Evolutionary conservation across 2,329 filamentous ascomycete species (phyloP).

Genomic region (Sporothrix mexicana): DNA sequence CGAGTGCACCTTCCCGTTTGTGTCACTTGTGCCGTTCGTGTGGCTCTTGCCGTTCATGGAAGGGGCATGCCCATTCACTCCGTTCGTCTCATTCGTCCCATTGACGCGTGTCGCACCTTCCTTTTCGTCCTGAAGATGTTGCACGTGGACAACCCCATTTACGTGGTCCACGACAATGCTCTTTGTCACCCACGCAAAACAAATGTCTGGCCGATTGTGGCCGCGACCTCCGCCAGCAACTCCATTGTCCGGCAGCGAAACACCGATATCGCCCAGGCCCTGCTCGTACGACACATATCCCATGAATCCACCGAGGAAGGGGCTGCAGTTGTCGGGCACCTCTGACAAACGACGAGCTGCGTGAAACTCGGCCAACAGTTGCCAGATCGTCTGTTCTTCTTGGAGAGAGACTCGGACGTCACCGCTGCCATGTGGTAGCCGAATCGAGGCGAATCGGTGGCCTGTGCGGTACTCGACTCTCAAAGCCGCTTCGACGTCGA

Average conservation of each 20-base stretch:
- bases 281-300: slow-evolving; percentile 87
- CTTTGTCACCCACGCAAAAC: slow-evolving; percentile 75
- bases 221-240: slow-evolving; percentile 35
- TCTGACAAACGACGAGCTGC: slow-evolving; percentile 33
- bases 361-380: slow-evolving; percentile 56
- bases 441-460: slow-evolving; percentile 48
- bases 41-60: neutral
- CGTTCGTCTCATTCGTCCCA: neutral
- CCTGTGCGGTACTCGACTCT: slow-evolving; percentile 64
- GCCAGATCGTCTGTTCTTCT: slow-evolving; percentile 52
- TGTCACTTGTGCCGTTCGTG: neutral
- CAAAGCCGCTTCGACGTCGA: slow-evolving; percentile 63
- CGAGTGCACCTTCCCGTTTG: slow-evolving; percentile 1
- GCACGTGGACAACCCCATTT: slow-evolving; percentile 66
- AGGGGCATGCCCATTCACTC: neutral
- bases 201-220: slow-evolving; percentile 69
- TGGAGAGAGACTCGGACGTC: slow-evolving; percentile 39
- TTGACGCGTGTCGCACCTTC: slow-evolving; percentile 31
- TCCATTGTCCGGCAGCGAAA: slow-evolving; percentile 46
- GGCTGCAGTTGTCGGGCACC: slow-evolving; percentile 42
- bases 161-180: slow-evolving; percentile 80
- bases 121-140: slow-evolving; percentile 60
- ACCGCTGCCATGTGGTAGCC: slow-evolving; percentile 33
- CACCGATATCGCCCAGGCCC: slow-evolving; percentile 66
- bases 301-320: slow-evolving; percentile 84